phyloP scores from a whole-genome alignment of 805 yeast species.

The Spathaspora passalidarum region DNA sequence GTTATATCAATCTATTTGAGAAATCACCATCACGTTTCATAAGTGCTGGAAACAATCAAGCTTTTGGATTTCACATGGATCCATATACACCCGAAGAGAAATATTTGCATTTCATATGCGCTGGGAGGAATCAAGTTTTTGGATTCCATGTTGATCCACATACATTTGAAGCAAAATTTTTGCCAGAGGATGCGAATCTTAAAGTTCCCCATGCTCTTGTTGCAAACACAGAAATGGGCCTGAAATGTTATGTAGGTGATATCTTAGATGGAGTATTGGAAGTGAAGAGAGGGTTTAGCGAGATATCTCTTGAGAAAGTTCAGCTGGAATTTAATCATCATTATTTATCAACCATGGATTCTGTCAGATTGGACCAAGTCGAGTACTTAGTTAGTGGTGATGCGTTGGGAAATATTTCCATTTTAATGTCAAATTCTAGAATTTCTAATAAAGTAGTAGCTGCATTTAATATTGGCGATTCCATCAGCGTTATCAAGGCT shows the following conservation, averaged over 20 bases:
- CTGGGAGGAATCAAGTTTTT: not conserved
- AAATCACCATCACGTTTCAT: not conserved
- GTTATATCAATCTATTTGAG: not conserved
- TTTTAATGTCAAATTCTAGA: not conserved
- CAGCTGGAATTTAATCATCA: not conserved
- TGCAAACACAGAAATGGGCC: not conserved
- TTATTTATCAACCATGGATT: not conserved
- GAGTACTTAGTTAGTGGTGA: slow-evolving; percentile 5
- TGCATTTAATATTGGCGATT: slow-evolving; percentile 5
- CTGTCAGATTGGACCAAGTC: not conserved
- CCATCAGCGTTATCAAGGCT: slow-evolving; percentile 4
- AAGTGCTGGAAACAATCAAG: not conserved
- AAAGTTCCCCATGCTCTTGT: not conserved
- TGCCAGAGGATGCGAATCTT: not conserved
- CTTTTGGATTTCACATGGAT: not conserved
- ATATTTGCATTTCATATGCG: not conserved
- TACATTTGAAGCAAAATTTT: not conserved
- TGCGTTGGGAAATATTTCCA: slow-evolving; percentile 4
- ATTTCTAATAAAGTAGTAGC: not conserved
- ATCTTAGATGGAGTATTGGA: not conserved
- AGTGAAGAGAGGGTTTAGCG: no score
- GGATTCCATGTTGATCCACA: not conserved
- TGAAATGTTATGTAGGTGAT: not conserved
- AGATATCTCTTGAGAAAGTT: no score
- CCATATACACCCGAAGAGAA: not conserved